These are phyloP conservation scores for Wickerhamomyces rabaulensis DNA, from an alignment of 805 yeast genomes.

Conservation along the genomic window DNA sequence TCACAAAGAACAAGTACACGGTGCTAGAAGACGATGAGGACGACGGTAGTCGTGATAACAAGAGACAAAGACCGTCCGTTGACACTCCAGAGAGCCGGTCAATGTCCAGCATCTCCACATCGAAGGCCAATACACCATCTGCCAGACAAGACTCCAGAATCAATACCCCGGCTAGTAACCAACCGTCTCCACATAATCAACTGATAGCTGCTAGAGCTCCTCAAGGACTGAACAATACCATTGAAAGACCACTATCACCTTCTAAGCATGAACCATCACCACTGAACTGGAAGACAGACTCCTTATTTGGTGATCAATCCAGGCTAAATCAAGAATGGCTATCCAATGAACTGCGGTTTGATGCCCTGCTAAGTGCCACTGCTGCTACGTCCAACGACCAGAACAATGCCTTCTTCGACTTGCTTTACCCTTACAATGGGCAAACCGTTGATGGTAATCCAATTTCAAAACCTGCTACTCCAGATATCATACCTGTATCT, in stretches of 20 bases:
- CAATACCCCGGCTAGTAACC: not conserved
- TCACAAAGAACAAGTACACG: constrained; percentile 20
- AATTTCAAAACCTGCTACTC: not conserved
- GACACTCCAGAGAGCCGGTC: not conserved
- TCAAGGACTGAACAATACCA: not conserved
- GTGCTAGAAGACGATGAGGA: constrained; percentile 8
- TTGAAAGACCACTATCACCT: not conserved
- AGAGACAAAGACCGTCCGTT: not conserved
- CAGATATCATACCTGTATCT: not conserved
- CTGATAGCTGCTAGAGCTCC: not conserved
- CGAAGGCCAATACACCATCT: not conserved
- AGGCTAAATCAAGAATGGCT: constrained; percentile 46
- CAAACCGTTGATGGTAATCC: not conserved
- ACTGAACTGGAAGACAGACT: constrained; percentile 8
- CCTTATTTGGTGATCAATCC: constrained; percentile 14
- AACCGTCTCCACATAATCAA: not conserved
- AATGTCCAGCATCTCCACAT: not conserved
- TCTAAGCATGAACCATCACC: not conserved
- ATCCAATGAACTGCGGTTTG: constrained; percentile 64
- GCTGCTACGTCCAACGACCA: constrained; percentile 54
- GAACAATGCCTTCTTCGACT: constrained; percentile 47
- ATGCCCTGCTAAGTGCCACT: constrained; percentile 68
- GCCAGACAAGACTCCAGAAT: not conserved
- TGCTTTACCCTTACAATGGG: constrained; percentile 32
- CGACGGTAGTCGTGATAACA: not conserved